These are phyloP conservation scores for Puccinia coronata DNA, from an alignment of 1,284 basidiomycete species.

Conservation along the genomic window DNA sequence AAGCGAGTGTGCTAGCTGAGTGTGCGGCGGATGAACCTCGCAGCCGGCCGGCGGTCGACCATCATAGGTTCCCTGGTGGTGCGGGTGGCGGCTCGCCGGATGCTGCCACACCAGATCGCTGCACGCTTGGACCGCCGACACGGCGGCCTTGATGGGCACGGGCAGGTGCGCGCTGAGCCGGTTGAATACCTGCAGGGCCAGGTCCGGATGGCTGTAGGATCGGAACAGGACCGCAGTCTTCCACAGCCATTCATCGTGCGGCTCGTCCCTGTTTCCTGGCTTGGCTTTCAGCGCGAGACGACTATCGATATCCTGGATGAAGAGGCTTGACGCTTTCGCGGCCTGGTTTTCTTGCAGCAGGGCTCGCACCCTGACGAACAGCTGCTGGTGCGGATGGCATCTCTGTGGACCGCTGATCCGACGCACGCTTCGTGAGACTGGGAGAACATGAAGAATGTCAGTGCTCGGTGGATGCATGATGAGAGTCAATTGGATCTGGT, in stretches of 20 bases:
- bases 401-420: no score
- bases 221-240: constrained; percentile 12
- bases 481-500: no score
- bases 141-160: neutral
- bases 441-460: no score
- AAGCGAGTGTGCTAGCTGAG: constrained; percentile 14
- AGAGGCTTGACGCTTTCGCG: neutral
- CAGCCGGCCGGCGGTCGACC: no score
- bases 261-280: neutral
- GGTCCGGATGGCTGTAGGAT: constrained; percentile 24
- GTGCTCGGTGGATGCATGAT: no score
- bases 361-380: constrained; percentile 8
- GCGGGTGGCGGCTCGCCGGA: neutral
- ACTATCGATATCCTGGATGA: neutral
- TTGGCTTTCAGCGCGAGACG: neutral
- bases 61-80: no score
- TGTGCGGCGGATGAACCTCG: neutral
- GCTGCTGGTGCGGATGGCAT: constrained; percentile 2
- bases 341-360: neutral
- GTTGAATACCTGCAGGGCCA: neutral
- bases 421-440: no score
- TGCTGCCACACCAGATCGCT: constrained; percentile 3
- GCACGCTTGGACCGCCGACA: constrained; percentile 15
- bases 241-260: constrained; percentile 4
- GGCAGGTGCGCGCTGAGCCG: neutral